phyloP scores from a whole-genome alignment of 2,329 filamentous ascomycete genomes.

The Nigrospora osmanthi region DNA sequence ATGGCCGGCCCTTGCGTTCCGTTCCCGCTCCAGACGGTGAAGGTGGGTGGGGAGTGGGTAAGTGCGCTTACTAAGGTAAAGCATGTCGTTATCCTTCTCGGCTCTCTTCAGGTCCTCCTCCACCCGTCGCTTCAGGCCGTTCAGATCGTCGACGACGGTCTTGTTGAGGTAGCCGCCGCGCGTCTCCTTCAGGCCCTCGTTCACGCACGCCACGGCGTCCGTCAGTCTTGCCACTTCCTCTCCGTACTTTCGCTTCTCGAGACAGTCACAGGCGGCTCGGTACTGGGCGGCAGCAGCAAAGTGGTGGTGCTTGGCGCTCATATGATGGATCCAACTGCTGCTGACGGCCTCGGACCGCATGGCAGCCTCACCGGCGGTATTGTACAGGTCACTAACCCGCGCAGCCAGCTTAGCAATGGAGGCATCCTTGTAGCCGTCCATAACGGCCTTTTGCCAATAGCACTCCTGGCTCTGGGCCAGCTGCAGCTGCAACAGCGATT shows the following conservation, averaged over 20 bases:
- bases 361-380: constrained; percentile 72
- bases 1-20: too few species aligned
- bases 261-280: constrained; percentile 77
- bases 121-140: constrained; percentile 73
- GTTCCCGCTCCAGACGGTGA: constrained; percentile 9
- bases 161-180: constrained; percentile 69
- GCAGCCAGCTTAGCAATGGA: constrained; percentile 88
- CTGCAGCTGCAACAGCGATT: constrained; percentile 74
- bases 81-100: constrained; percentile 93
- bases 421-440: constrained; percentile 86
- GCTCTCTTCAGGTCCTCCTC: constrained; percentile 84
- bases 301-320: constrained; percentile 94
- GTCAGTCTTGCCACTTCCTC: constrained; percentile 85
- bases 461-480: constrained; percentile 94
- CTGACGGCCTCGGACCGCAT: constrained; percentile 85
- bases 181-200: constrained; percentile 78
- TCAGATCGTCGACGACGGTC: constrained; percentile 72
- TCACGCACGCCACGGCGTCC: constrained; percentile 76
- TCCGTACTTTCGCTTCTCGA: constrained; percentile 91
- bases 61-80: constrained; percentile 65
- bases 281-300: constrained; percentile 95
- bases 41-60: too few species aligned
- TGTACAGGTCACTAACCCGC: constrained; percentile 84
- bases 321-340: constrained; percentile 95
- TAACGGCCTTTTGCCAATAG: constrained; percentile 96